A percentile compares a stretch with the other conserved stretches of the same genome.
phyloP scores from a whole-genome alignment of 108 stramenopile genomes.

The Ochromonas danica region DNA sequence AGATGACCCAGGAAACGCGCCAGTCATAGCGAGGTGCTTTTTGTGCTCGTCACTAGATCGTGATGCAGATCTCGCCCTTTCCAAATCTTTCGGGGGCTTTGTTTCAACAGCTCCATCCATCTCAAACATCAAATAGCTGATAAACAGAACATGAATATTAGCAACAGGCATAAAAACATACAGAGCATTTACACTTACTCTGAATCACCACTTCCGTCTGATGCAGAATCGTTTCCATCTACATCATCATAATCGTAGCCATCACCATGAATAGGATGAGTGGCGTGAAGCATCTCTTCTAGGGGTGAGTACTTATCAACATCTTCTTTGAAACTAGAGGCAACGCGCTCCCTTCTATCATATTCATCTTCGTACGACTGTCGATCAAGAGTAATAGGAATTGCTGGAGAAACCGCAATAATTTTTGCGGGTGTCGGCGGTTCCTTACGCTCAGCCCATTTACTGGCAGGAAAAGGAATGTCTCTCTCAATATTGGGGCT shows the following conservation, averaged over 20 bases:
- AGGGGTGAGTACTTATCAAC: not conserved
- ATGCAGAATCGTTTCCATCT: not conserved
- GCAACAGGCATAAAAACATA: not conserved
- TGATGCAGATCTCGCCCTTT: not conserved
- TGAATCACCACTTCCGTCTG: not conserved
- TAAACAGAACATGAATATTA: not conserved
- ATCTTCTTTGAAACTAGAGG: not conserved
- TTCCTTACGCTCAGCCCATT: not conserved
- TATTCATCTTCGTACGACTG: not conserved
- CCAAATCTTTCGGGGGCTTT: too few relatives aligned
- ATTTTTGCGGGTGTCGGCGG: not conserved
- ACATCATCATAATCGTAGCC: constrained; percentile 14
- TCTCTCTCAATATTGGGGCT: not conserved
- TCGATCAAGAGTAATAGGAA: not conserved
- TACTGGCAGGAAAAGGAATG: not conserved
- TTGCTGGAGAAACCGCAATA: not conserved
- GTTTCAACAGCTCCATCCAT: not conserved
- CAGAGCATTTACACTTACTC: not conserved
- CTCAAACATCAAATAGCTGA: constrained; percentile 11
- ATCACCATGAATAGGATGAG: not conserved
- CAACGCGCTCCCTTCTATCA: not conserved
- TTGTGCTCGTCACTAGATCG: not conserved
- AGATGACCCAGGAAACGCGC: not conserved
- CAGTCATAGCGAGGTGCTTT: not conserved
- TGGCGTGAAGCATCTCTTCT: not conserved